phyloP scores from a whole-genome alignment of 164 flowering plant genomes.

The Santalum album region DNA sequence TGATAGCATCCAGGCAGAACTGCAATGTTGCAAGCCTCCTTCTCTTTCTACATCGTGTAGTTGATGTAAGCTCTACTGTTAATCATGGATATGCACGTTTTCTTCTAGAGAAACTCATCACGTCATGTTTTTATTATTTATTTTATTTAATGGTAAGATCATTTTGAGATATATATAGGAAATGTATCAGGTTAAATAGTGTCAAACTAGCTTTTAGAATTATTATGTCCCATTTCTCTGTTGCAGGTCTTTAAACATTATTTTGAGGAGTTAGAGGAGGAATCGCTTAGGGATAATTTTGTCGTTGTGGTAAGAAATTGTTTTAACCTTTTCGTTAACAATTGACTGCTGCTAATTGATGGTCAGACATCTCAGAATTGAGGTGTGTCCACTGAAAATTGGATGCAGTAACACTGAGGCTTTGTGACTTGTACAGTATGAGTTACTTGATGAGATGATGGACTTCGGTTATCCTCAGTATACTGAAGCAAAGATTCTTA shows the following conservation, averaged over 20 bases:
- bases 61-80: constrained; percentile 61
- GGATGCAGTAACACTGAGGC: constrained; percentile 10
- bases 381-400: neutral
- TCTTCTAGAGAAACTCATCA: neutral
- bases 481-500: constrained; percentile 93
- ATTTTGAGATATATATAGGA: too few species aligned
- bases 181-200: too few species aligned
- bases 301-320: constrained; percentile 81
- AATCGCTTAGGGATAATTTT: constrained; percentile 93
- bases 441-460: constrained; percentile 98
- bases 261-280: constrained; percentile 96
- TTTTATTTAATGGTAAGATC: too few species aligned
- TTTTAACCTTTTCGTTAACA: constrained; percentile 5
- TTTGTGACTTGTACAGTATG: constrained; percentile 52
- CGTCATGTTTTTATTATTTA: neutral
- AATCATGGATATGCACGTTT: constrained; percentile 2
- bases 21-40: constrained; percentile 96
- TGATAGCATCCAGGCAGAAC: constrained; percentile 90
- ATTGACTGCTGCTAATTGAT: neutral
- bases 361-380: neutral
- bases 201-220: too few species aligned
- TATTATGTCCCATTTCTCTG: neutral
- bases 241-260: constrained; percentile 89
- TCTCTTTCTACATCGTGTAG: constrained; percentile 83
- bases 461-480: constrained; percentile 99